Percentiles rank a stretch among this genome's conserved stretches.
Conservation (phyloP, 2,329 filamentous ascomycete genomes). For the Blastomyces silverae region DNA sequence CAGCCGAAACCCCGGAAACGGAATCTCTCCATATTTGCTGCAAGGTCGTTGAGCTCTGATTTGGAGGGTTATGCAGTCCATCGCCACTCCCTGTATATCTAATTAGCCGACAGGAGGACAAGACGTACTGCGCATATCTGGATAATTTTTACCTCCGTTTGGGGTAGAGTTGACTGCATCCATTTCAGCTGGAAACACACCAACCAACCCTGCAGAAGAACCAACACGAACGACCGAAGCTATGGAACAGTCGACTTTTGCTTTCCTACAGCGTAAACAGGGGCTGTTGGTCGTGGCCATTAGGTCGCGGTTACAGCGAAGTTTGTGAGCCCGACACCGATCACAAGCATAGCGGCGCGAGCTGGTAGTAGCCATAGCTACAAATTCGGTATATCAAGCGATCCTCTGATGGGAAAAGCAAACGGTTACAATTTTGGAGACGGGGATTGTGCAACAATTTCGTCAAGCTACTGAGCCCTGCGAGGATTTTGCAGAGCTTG, state of each 20-base stretch:
- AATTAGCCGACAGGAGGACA: not conserved
- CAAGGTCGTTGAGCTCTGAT: not conserved
- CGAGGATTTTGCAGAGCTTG: too few relatives aligned
- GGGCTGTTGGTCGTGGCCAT: not conserved
- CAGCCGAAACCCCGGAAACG: not conserved
- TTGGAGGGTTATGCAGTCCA: not conserved
- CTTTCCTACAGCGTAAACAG: not conserved
- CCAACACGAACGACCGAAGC: not conserved
- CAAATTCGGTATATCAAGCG: not conserved
- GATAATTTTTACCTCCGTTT: not conserved
- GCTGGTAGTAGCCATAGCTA: not conserved
- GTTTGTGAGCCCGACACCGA: not conserved
- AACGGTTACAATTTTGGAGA: not conserved
- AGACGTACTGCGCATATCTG: not conserved
- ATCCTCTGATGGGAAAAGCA: not conserved
- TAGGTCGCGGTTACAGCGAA: not conserved
- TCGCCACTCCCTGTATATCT: not conserved
- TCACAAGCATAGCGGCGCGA: slow-evolving; percentile 2
- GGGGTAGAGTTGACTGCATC: not conserved
- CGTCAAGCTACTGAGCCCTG: too few relatives aligned
- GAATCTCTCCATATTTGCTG: not conserved
- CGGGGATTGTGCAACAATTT: not conserved
- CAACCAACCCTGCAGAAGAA: not conserved
- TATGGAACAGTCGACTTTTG: not conserved
- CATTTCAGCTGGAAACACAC: not conserved